Percentiles rank a stretch among this genome's conserved stretches.
Evolutionary conservation across 768 basidiomycete species (phyloP).

Genomic region (Suillus brevipes): DNA sequence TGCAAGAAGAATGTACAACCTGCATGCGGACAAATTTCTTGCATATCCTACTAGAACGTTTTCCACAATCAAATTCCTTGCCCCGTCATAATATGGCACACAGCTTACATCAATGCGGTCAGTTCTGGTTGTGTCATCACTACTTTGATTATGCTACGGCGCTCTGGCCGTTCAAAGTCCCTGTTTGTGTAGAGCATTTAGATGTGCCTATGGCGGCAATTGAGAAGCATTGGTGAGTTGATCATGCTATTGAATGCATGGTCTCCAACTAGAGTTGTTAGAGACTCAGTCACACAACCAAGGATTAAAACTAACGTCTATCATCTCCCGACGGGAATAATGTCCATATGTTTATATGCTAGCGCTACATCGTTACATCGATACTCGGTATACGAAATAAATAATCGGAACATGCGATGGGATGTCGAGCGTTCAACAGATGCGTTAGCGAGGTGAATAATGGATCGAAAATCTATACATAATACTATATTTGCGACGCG

Average conservation of each 20-base stretch:
- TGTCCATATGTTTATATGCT: not conserved
- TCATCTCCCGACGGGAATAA: not conserved
- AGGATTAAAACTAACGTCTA: not conserved
- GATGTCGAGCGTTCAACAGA: not conserved
- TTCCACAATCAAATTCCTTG: not conserved
- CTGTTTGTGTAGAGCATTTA: not conserved
- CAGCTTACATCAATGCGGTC: no score
- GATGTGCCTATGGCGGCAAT: not conserved
- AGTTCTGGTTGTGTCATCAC: no score
- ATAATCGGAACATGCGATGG: not conserved
- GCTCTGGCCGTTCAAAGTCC: no score
- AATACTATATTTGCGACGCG: not conserved
- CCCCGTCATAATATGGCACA: not conserved
- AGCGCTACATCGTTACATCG: conserved; percentile 5
- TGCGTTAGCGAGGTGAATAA: not conserved
- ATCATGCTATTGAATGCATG: not conserved
- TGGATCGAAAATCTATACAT: conserved; percentile 4
- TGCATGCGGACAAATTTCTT: not conserved
- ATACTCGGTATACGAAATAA: not conserved
- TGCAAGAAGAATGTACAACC: not conserved
- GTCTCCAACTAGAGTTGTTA: not conserved
- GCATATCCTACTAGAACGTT: not conserved
- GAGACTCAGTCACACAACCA: not conserved
- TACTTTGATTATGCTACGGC: no score
- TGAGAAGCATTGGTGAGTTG: not conserved